Evolutionary conservation across 225 moss, liverwort and hornwort genomes (phyloP), one percentile per base, ranked within the genome.

Genomic region (Bryum argenteum): DNA sequence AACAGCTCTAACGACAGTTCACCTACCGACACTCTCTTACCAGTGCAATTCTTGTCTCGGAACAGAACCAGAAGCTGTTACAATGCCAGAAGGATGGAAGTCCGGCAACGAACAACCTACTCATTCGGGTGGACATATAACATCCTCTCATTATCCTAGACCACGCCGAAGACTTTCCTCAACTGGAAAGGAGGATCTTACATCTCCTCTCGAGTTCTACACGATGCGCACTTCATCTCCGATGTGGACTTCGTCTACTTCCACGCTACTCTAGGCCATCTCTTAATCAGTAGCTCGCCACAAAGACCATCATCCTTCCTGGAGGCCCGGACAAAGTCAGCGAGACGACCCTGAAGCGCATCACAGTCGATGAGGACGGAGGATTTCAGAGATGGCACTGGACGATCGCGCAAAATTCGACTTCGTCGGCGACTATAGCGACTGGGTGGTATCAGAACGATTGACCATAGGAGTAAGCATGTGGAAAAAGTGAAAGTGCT

Each of bases 61-160:
- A 16, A 1, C 1, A 4, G 0, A 20, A 17, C 9, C 5, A 8
- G 1, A 17, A 0, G 0, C 8, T 81, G 2, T 43, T 0, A 0
- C 69, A 58, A 0, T 54, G 53, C 54, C 21, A 13, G 0, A 43
- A 1, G 6, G 0, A 0, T 0, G 54, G 23, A 0, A 0, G 16
- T 13, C 77, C 69, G 0, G 2, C 13, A 3, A n/a, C 8, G 28
- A 18, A 0, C 1, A 13, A n/a, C 58, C 0, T 80, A 75, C 54
- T 54, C 19, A 9, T 77, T 81, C 0, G 77, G 65, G 0, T 81
- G 73, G 69, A 38, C 10, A 12, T 2, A 44, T 0, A 15, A 56
- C 3, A 23, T 54, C 8, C 0, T 77, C 2, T 0, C 50, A 0
- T 63, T 81, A 0, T 58, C 77, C 0, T 81, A 77, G 81, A 73